Conservation (phyloP, 257 asterid genomes). For the Vinca minor region DNA sequence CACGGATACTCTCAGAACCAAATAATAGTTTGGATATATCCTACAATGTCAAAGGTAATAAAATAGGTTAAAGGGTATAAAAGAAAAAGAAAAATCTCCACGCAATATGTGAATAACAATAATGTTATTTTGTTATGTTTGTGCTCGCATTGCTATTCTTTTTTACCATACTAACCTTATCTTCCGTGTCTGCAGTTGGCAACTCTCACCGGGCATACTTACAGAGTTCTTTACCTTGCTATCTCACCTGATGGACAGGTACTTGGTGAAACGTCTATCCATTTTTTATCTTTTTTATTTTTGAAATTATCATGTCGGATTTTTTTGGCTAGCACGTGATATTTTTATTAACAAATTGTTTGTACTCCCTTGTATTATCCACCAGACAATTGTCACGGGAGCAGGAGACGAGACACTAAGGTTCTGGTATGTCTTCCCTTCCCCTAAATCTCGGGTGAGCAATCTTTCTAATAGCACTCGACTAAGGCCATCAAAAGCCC, state of each 20-base stretch:
- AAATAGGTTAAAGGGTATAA: neutral
- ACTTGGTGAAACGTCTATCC: neutral
- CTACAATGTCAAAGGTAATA: constrained; percentile 83
- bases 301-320: neutral
- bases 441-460: constrained; percentile 82
- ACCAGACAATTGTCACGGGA: constrained; percentile 91
- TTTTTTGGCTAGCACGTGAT: neutral
- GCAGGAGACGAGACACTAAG: constrained; percentile 98
- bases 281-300: neutral
- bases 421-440: constrained; percentile 93
- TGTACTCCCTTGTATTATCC: neutral
- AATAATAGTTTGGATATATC: constrained; percentile 87
- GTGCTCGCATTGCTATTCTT: neutral
- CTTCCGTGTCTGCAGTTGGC: constrained; percentile 61
- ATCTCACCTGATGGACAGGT: constrained; percentile 99
- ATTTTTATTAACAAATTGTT: constrained; percentile 3
- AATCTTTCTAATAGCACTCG: neutral
- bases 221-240: constrained; percentile 86
- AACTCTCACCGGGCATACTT: constrained; percentile 88
- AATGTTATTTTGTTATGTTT: neutral
- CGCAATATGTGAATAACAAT: neutral
- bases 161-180: neutral
- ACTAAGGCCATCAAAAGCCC: too few species aligned
- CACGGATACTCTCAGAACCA: constrained; percentile 96
- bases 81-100: neutral